phyloP scores from a whole-genome alignment of 768 basidiomycete genomes.

The Pulveroboletus sp. region DNA sequence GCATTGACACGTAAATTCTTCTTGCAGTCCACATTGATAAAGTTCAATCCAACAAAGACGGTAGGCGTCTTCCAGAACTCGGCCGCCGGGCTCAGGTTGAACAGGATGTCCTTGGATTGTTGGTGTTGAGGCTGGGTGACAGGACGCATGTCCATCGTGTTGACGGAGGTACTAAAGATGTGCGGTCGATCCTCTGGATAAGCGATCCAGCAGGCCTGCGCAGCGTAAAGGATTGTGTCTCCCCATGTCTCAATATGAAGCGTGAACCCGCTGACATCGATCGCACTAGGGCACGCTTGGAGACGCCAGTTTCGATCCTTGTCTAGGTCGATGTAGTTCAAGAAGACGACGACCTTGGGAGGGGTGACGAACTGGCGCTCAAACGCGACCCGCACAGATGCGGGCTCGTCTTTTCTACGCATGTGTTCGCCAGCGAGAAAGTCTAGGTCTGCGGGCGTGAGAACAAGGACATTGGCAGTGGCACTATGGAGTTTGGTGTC shows the following conservation, averaged over 20 bases:
- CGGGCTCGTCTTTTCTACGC: background rate
- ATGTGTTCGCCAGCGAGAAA: slow-evolving; percentile 13
- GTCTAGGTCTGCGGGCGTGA: slow-evolving; percentile 11
- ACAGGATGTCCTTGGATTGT: slow-evolving; percentile 5
- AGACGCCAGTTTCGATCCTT: slow-evolving; percentile 7
- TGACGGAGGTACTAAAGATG: slow-evolving; percentile 15
- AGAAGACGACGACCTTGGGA: slow-evolving; percentile 14
- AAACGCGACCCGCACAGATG: slow-evolving; percentile 8
- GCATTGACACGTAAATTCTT: slow-evolving; percentile 10
- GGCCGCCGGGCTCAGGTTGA: background rate
- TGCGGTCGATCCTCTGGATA: slow-evolving; percentile 19
- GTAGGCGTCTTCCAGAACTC: slow-evolving; percentile 13
- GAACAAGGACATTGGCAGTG: slow-evolving; percentile 1
- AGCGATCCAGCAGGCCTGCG: slow-evolving; percentile 16
- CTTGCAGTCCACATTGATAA: slow-evolving; percentile 7
- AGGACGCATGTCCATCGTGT: slow-evolving; percentile 4
- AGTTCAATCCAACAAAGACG: slow-evolving; percentile 21
- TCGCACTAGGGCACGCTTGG: slow-evolving; percentile 1
- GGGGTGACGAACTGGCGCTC: slow-evolving; percentile 14
- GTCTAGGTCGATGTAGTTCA: slow-evolving; percentile 13
- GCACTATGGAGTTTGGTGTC: background rate
- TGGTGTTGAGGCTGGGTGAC: slow-evolving; percentile 2
- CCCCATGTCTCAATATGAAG: slow-evolving; percentile 12
- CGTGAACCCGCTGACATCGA: slow-evolving; percentile 15
- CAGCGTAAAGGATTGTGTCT: slow-evolving; percentile 3